These are phyloP conservation scores for Leccinum ochraceum DNA, from an alignment of 768 basidiomycete species.

Conservation along the genomic window DNA sequence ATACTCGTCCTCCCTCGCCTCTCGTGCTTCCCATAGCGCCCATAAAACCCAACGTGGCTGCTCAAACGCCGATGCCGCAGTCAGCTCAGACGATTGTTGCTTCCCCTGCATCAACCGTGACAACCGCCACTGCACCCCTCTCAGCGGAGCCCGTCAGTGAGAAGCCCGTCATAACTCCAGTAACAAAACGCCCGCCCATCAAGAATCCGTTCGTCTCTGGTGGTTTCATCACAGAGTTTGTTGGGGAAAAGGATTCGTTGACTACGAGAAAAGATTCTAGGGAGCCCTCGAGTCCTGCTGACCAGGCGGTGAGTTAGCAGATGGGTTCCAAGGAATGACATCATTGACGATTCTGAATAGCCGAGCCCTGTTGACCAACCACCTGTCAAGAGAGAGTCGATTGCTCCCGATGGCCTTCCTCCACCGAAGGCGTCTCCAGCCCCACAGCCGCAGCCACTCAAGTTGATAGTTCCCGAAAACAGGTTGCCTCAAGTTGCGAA, in stretches of 20 bases:
- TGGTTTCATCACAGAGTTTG: slow-evolving; percentile 52
- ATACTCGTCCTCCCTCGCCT: slow-evolving; percentile 24
- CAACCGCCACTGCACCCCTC: slow-evolving; percentile 11
- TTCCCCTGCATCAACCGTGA: slow-evolving; percentile 21
- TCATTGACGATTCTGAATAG: slow-evolving; percentile 14
- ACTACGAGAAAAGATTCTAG: slow-evolving; percentile 22
- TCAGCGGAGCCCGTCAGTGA: slow-evolving; percentile 10
- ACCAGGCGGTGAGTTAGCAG: slow-evolving; percentile 17
- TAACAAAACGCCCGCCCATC: slow-evolving; percentile 21
- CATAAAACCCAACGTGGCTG: slow-evolving; percentile 7
- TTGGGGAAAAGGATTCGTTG: slow-evolving; percentile 28
- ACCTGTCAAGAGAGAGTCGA: slow-evolving; percentile 24
- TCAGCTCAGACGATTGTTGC: slow-evolving; percentile 18
- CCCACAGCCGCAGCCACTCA: slow-evolving; percentile 6
- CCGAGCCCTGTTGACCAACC: slow-evolving; percentile 15
- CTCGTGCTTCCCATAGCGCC: slow-evolving; percentile 25
- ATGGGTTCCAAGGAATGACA: neutral
- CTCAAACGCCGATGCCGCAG: slow-evolving; percentile 16
- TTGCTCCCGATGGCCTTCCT: slow-evolving; percentile 12
- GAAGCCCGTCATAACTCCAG: slow-evolving; percentile 10
- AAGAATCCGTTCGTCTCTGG: slow-evolving; percentile 52
- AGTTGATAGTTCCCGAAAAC: slow-evolving; percentile 16
- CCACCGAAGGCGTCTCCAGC: slow-evolving; percentile 15
- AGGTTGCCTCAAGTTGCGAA: slow-evolving; percentile 3
- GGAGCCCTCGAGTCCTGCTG: slow-evolving; percentile 18